A percentile compares a stretch with the other conserved stretches of the same genome.
Conservation (phyloP, 139 green algal species). For the Asterochloris sp. region DNA sequence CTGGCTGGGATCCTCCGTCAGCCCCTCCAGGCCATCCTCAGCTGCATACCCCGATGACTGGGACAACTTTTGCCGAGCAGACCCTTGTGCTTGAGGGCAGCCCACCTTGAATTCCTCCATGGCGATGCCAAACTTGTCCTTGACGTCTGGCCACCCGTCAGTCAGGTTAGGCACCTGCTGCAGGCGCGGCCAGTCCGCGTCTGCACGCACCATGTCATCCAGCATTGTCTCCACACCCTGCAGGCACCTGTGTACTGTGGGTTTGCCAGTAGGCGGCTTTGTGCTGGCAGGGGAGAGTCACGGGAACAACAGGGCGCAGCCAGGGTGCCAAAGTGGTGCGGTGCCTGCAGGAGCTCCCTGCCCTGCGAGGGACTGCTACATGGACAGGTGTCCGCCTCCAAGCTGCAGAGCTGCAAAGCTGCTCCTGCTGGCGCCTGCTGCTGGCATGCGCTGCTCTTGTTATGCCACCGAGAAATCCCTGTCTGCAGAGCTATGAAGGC, state of each 20-base stretch:
- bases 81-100: too few relatives aligned
- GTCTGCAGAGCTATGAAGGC: too few relatives aligned
- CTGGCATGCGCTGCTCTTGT: not conserved
- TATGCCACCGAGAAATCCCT: too few relatives aligned
- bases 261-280: not conserved
- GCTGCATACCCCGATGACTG: too few relatives aligned
- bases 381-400: not conserved
- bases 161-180: constrained; percentile 48
- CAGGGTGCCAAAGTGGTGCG: not conserved
- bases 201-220: constrained; percentile 65
- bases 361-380: not conserved
- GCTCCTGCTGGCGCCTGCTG: not conserved
- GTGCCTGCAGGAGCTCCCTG: not conserved
- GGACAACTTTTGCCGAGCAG: too few relatives aligned
- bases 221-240: constrained; percentile 59
- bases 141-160: constrained; percentile 63
- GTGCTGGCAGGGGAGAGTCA: not conserved
- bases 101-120: constrained; percentile 72
- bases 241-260: not conserved
- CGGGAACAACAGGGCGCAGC: not conserved
- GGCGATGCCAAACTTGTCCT: constrained; percentile 55
- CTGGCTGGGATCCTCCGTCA: too few relatives aligned
- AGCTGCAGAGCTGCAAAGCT: not conserved
- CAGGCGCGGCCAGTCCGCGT: constrained; percentile 64
- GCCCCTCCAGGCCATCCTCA: too few relatives aligned